These are phyloP conservation scores for Coemansia sp. DNA, from an alignment of 192 early-diverging fungal species.

Conservation along the genomic window DNA sequence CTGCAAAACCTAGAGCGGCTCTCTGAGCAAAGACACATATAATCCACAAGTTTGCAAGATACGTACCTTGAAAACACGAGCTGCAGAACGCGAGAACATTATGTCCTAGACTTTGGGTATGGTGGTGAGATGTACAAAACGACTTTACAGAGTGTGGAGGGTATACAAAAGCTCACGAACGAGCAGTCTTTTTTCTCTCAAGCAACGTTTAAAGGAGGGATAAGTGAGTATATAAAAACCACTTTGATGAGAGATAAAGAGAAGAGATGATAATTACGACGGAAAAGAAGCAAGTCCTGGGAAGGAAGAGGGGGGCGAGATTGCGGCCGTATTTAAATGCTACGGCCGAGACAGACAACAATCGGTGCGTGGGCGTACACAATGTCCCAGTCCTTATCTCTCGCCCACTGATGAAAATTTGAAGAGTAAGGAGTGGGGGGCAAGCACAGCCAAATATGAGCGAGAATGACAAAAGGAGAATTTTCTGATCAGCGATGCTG, in stretches of 20 bases:
- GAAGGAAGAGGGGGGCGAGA: not conserved
- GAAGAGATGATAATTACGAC: not conserved
- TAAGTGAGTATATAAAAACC: conserved; percentile 5
- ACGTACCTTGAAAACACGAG: conserved; percentile 32
- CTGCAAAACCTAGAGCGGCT: not conserved
- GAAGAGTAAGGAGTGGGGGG: too few relatives aligned
- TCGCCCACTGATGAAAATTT: too few relatives aligned
- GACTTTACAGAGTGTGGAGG: not conserved
- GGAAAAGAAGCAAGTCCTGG: not conserved
- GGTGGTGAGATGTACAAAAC: not conserved
- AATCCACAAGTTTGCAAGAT: not conserved
- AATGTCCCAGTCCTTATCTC: too few relatives aligned
- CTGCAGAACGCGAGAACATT: conserved; percentile 32
- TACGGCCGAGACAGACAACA: not conserved
- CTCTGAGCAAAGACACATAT: not conserved
- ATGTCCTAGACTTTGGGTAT: conserved; percentile 1
- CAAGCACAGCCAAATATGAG: too few relatives aligned
- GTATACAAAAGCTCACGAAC: not conserved
- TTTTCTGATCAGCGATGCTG: too few relatives aligned
- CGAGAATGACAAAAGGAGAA: too few relatives aligned
- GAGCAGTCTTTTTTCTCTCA: not conserved
- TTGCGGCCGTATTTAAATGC: too few relatives aligned
- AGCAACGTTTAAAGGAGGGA: conserved; percentile 3
- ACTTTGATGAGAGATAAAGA: conserved; percentile 11
- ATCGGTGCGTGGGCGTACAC: not conserved